Evolutionary conservation across 202 grass and related monocot genomes (phyloP).

Genomic region (Zoysia matrella): DNA sequence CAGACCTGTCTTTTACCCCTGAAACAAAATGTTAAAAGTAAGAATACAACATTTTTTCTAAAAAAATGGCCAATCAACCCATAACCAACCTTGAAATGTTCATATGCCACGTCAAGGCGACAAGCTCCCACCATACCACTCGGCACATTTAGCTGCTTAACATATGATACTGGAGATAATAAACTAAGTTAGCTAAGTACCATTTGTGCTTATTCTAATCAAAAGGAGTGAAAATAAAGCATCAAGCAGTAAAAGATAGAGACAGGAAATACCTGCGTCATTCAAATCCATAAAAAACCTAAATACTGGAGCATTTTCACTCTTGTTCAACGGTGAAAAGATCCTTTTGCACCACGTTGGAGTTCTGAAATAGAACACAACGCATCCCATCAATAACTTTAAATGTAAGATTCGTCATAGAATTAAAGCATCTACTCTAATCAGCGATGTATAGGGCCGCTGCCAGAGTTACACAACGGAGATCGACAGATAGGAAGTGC

Average conservation of each 20-base stretch:
- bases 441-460: no score
- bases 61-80: not conserved
- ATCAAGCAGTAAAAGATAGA: conserved; percentile 22
- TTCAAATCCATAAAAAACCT: conserved; percentile 97
- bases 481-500: not conserved
- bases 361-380: conserved; percentile 49
- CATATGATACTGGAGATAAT: conserved; percentile 77
- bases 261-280: conserved; percentile 74
- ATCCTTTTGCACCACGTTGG: conserved; percentile 85
- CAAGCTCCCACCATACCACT: conserved; percentile 95
- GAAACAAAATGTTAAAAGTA: not conserved
- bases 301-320: conserved; percentile 76
- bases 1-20: not conserved
- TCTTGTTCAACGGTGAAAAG: conserved; percentile 68
- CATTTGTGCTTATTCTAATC: not conserved
- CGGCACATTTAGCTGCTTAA: conserved; percentile 88
- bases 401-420: not conserved
- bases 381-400: no score
- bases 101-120: conserved; percentile 93
- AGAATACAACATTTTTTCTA: conserved; percentile 6
- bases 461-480: no score
- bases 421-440: no score
- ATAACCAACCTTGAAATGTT: conserved; percentile 89
- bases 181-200: conserved; percentile 40
- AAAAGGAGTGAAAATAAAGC: conserved; percentile 14